Evolutionary conservation across 2,329 filamentous ascomycete species (phyloP).

Genomic region (Botrytis sinoallii): DNA sequence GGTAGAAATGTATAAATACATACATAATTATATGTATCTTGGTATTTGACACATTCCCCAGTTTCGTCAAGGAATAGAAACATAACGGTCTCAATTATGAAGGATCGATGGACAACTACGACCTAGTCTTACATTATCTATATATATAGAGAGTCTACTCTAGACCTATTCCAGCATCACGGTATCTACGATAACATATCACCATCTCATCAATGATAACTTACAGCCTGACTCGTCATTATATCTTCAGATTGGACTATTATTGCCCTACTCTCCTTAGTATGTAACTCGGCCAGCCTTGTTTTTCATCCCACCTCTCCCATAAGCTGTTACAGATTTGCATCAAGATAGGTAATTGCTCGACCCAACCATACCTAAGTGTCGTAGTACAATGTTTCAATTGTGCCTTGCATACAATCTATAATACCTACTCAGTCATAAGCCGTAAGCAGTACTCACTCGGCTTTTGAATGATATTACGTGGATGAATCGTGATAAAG

Average conservation of each 20-base stretch:
- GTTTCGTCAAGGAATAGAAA: background rate
- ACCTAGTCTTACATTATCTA: background rate
- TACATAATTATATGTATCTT: background rate
- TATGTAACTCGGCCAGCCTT: background rate
- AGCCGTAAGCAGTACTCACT: no score
- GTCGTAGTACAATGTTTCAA: background rate
- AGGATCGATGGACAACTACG: background rate
- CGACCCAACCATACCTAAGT: background rate
- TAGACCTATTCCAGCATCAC: background rate
- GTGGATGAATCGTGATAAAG: background rate
- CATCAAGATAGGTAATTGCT: background rate
- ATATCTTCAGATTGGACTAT: background rate
- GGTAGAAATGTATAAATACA: background rate
- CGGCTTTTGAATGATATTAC: background rate
- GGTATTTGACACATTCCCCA: constrained; percentile 1
- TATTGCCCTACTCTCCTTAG: background rate
- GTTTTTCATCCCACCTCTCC: background rate
- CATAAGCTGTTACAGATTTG: background rate
- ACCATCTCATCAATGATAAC: background rate
- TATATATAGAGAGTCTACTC: background rate
- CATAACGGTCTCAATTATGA: background rate
- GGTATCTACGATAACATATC: background rate
- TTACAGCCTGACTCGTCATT: background rate
- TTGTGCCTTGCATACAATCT: background rate
- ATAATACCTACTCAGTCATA: background rate